A percentile compares a stretch with the other conserved stretches of the same genome.
Evolutionary conservation across 805 yeast species (phyloP).

Genomic region (Scheffersomyces coipomensis): DNA sequence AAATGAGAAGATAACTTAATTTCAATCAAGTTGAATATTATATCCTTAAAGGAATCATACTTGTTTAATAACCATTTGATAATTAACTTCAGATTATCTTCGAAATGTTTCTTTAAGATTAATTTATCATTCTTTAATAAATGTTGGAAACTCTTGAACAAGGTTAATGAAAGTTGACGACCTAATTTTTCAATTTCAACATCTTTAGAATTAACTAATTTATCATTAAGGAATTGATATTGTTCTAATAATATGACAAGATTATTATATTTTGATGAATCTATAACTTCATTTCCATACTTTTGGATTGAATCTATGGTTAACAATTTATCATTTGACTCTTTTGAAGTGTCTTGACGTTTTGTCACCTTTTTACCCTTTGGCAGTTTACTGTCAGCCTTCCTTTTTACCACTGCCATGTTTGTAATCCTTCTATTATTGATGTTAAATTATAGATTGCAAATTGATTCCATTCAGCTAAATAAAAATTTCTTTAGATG

Average conservation of each 20-base stretch:
- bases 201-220: conserved; percentile 15
- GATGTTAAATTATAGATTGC: not conserved
- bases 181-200: conserved; percentile 27
- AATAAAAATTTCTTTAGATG: too few relatives aligned
- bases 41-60: conserved; percentile 52
- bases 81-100: conserved; percentile 49
- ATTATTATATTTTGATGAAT: conserved; percentile 52
- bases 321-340: conserved; percentile 3
- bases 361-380: conserved; percentile 5
- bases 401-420: conserved; percentile 26
- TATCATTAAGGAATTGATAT: conserved; percentile 21
- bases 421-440: not conserved
- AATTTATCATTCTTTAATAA: conserved; percentile 44
- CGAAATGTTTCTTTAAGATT: conserved; percentile 26
- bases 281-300: conserved; percentile 28
- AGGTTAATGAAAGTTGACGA: conserved; percentile 38
- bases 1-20: conserved; percentile 44
- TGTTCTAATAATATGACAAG: conserved; percentile 46
- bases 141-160: conserved; percentile 49
- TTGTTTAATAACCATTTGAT: conserved; percentile 62
- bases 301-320: conserved; percentile 18
- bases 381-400: conserved; percentile 5
- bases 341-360: not conserved
- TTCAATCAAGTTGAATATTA: conserved; percentile 42
- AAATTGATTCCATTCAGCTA: not conserved